Evolutionary conservation across 371 early-diverging fungal species (phyloP).

Genomic region (Blakeslea trispora): DNA sequence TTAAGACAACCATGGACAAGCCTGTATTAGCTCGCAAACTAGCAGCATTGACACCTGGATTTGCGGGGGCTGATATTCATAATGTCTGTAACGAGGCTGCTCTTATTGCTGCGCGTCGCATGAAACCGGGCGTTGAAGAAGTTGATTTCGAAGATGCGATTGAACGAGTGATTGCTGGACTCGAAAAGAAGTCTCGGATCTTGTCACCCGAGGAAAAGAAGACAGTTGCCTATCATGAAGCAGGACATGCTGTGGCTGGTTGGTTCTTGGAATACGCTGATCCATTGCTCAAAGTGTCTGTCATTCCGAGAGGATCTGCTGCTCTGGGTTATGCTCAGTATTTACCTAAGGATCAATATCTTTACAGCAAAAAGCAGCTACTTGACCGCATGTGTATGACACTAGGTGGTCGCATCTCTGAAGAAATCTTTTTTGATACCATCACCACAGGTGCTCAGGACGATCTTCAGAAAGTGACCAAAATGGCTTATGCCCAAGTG

Average conservation of each 20-base stretch:
- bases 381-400: conserved; percentile 98
- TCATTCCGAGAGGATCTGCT: conserved; percentile 93
- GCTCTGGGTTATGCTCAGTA: conserved; percentile 98
- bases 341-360: conserved; percentile 94
- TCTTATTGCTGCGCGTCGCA: conserved; percentile 88
- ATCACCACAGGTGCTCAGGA: conserved; percentile 92
- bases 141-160: conserved; percentile 95
- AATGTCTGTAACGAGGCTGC: conserved; percentile 99
- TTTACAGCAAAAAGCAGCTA: conserved; percentile 91
- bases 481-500: conserved; percentile 94
- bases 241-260: conserved; percentile 97
- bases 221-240: conserved; percentile 98
- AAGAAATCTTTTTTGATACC: conserved; percentile 88
- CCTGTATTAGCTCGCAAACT: conserved; percentile 74
- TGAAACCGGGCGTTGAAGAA: conserved; percentile 71
- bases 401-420: conserved; percentile 92
- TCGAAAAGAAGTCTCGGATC: conserved; percentile 96
- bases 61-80: conserved; percentile 95
- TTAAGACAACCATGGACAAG: conserved; percentile 84
- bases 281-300: conserved; percentile 95
- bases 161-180: conserved; percentile 96
- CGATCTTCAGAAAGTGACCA: conserved; percentile 95
- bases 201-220: conserved; percentile 96
- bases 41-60: conserved; percentile 96
- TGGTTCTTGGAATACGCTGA: conserved; percentile 96